Percentiles rank a stretch among this genome's conserved stretches.
phyloP scores from a whole-genome alignment of 768 basidiomycete genomes.

The Auriscalpium microsporum region DNA sequence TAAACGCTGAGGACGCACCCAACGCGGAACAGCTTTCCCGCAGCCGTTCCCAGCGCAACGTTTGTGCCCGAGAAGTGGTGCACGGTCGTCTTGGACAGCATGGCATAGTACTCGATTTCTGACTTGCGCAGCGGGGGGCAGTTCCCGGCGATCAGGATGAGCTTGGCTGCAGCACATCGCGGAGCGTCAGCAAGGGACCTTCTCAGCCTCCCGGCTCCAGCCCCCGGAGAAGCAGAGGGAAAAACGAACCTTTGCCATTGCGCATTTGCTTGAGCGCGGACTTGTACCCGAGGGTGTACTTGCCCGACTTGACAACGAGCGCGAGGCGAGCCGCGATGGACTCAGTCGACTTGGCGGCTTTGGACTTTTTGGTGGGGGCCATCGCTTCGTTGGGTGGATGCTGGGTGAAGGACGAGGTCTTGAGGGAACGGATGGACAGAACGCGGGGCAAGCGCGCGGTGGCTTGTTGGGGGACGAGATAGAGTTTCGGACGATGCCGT shows the following conservation, averaged over 20 bases:
- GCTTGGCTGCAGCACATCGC: conserved; percentile 64
- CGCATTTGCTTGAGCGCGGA: conserved; percentile 98
- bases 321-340: conserved; percentile 87
- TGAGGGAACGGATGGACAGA: not conserved
- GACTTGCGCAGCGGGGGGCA: conserved; percentile 99
- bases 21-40: conserved; percentile 98
- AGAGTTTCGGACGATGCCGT: too few species aligned
- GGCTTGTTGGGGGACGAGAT: too few species aligned
- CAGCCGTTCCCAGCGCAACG: conserved; percentile 96
- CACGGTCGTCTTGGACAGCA: conserved; percentile 98
- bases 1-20: conserved; percentile 45
- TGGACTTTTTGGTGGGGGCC: conserved; percentile 95
- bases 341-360: conserved; percentile 87
- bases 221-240: conserved; percentile 54
- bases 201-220: conserved; percentile 98
- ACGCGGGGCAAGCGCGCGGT: too few species aligned
- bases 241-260: conserved; percentile 84
- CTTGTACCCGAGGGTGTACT: conserved; percentile 97
- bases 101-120: conserved; percentile 99
- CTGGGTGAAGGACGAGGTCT: conserved; percentile 7
- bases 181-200: conserved; percentile 80
- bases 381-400: conserved; percentile 35
- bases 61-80: conserved; percentile 98
- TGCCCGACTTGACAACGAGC: conserved; percentile 98
- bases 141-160: conserved; percentile 97